Evolutionary conservation across 116 monocot species (phyloP).

Genomic region (Trichopus zeylanicus): DNA sequence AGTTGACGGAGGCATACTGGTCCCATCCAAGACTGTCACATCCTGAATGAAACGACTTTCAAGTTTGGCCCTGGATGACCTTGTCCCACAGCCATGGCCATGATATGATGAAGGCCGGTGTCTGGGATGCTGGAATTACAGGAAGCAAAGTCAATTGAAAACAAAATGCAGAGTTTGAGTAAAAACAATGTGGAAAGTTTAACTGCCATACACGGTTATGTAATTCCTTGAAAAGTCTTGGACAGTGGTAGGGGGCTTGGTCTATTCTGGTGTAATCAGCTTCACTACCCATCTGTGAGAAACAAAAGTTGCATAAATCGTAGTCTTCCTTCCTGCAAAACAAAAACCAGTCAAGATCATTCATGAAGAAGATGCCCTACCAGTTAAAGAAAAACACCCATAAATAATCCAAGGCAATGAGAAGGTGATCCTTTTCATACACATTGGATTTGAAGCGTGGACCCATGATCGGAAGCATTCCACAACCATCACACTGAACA

Average conservation of each 20-base stretch:
- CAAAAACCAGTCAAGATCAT: background rate
- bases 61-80: conserved; percentile 29
- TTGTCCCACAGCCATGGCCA: conserved; percentile 14
- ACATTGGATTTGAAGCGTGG: too few relatives aligned
- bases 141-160: background rate
- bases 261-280: conserved; percentile 71
- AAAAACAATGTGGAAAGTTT: background rate
- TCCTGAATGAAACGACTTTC: conserved; percentile 71
- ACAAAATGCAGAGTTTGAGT: background rate
- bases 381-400: too few relatives aligned
- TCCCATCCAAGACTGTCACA: conserved; percentile 79
- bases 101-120: background rate
- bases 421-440: background rate
- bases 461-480: too few relatives aligned
- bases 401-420: too few relatives aligned
- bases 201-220: conserved; percentile 21
- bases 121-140: conserved; percentile 24
- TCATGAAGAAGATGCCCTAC: too few relatives aligned
- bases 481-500: too few relatives aligned
- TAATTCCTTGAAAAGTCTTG: conserved; percentile 17
- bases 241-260: conserved; percentile 14
- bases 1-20: conserved; percentile 50
- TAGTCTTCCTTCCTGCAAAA: conserved; percentile 66
- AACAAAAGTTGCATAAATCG: conserved; percentile 73
- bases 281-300: conserved; percentile 41